A percentile compares a stretch with the other conserved stretches of the same genome.
Conservation (phyloP, 306 rosid species). For the Delonix regia region DNA sequence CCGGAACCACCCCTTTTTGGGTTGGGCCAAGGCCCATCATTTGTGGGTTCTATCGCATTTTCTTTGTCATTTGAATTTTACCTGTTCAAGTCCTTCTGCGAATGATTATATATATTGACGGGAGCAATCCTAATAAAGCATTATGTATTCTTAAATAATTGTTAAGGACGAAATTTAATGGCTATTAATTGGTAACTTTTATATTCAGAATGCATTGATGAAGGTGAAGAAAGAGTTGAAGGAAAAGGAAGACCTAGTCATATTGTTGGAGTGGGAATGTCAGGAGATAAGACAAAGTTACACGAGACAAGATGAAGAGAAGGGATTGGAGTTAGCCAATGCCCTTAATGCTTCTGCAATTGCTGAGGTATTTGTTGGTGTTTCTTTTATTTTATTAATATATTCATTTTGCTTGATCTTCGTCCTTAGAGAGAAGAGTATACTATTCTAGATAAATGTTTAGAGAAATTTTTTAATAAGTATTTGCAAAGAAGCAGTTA, state of each 20-base stretch:
- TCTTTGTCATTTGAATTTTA: background rate
- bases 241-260: background rate
- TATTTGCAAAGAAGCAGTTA: no score
- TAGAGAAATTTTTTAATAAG: no score
- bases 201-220: background rate
- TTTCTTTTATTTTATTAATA: no score
- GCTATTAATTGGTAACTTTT: background rate
- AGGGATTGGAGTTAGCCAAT: background rate
- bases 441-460: no score
- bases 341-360: no score
- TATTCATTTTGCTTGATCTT: no score
- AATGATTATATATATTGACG: background rate
- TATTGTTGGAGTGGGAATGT: background rate
- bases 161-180: background rate
- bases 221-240: background rate
- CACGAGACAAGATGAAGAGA: background rate
- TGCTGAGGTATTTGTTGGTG: no score
- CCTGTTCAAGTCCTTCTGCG: no score
- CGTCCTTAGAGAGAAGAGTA: no score
- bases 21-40: no score
- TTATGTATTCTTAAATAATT: background rate
- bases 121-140: background rate
- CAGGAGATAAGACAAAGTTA: background rate
- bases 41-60: no score
- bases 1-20: no score